Conservation (phyloP, 208 protist genomes). For the Acanthamoeba polyphaga region DNA sequence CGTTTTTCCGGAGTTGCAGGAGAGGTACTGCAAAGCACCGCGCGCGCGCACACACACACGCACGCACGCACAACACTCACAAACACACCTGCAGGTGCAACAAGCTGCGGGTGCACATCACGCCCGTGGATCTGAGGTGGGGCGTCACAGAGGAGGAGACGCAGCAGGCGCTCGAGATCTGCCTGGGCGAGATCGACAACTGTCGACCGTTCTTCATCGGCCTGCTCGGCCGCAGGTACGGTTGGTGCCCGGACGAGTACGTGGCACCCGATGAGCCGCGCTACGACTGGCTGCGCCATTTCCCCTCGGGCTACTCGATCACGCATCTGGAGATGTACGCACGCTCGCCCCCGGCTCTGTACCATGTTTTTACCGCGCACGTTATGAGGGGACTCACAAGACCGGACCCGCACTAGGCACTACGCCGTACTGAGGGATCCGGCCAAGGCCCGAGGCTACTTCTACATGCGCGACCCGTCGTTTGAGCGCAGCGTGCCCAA, state of each 20-base stretch:
- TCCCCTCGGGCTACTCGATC: slow-evolving; percentile 91
- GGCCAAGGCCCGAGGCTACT: slow-evolving; percentile 83
- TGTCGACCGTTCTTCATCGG: slow-evolving; percentile 95
- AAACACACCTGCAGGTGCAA: slow-evolving; percentile 24
- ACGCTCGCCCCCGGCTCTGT: not conserved
- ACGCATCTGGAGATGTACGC: slow-evolving; percentile 95
- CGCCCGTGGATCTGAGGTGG: slow-evolving; percentile 96
- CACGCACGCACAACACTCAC: not conserved
- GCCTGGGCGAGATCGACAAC: slow-evolving; percentile 95
- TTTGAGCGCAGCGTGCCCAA: slow-evolving; percentile 55
- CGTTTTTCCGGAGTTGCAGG: slow-evolving; percentile 94
- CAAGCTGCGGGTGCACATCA: slow-evolving; percentile 87
- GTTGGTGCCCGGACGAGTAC: slow-evolving; percentile 61
- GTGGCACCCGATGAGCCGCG: slow-evolving; percentile 63
- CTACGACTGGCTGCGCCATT: slow-evolving; percentile 84
- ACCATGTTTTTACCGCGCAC: not conserved
- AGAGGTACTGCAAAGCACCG: slow-evolving; percentile 76
- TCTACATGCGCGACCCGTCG: slow-evolving; percentile 89
- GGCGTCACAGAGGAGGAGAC: slow-evolving; percentile 94
- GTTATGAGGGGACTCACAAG: not conserved
- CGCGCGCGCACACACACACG: not conserved
- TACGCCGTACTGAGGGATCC: slow-evolving; percentile 89
- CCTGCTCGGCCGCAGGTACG: slow-evolving; percentile 92
- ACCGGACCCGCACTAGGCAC: not conserved
- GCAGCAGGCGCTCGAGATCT: slow-evolving; percentile 90